A percentile compares a stretch with the other conserved stretches of the same genome.
These are phyloP conservation scores for Hamigera avellanea DNA, from an alignment of 495 filamentous ascomycete species.

Conservation along the genomic window DNA sequence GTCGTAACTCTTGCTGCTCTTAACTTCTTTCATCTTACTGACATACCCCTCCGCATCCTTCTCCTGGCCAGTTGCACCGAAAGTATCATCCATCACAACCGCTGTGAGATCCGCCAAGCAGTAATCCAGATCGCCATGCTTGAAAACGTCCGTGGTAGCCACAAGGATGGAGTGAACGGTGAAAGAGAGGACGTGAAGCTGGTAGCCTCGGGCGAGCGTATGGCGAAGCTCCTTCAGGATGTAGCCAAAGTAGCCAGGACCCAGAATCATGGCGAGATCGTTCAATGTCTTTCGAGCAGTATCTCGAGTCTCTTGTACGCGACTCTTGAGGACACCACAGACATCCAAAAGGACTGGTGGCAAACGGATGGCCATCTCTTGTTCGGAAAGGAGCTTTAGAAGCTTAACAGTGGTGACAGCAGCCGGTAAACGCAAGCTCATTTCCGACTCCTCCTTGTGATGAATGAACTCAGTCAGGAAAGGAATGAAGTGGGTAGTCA, in stretches of 20 bases:
- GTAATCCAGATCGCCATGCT: conserved; percentile 79
- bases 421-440: conserved; percentile 81
- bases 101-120: conserved; percentile 66
- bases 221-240: conserved; percentile 84
- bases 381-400: conserved; percentile 62
- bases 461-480: conserved; percentile 70
- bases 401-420: conserved; percentile 80
- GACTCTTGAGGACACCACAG: conserved; percentile 81
- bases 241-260: conserved; percentile 74
- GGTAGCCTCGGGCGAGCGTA: conserved; percentile 72
- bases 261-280: conserved; percentile 67
- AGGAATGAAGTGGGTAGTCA: conserved; percentile 65
- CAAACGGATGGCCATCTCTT: conserved; percentile 58
- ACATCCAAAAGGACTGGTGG: conserved; percentile 82
- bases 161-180: conserved; percentile 90
- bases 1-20: conserved; percentile 93
- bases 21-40: conserved; percentile 93
- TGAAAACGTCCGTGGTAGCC: conserved; percentile 55
- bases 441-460: conserved; percentile 84
- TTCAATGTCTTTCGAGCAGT: conserved; percentile 79
- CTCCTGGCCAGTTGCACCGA: conserved; percentile 89
- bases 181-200: conserved; percentile 90
- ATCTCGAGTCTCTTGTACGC: conserved; percentile 78
- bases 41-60: conserved; percentile 95
- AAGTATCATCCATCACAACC: conserved; percentile 95